A percentile compares a stretch with the other conserved stretches of the same genome.
phyloP scores from a whole-genome alignment of 2,329 filamentous ascomycete species.

The Sporothrix globosa region DNA sequence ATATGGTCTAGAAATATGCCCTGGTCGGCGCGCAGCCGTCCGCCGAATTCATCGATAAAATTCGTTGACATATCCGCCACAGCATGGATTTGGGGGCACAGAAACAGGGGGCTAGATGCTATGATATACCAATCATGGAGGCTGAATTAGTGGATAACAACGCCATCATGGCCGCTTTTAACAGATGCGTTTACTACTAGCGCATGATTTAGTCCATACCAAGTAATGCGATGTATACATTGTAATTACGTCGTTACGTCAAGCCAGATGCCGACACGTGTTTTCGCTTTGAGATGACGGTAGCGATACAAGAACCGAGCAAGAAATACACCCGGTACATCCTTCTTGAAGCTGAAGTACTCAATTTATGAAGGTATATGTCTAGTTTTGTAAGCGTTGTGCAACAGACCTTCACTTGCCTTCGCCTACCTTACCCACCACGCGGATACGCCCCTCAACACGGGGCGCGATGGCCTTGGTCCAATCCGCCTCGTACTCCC shows the following conservation, averaged over 20 bases:
- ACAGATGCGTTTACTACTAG: not conserved
- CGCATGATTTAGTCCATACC: too few relatives aligned
- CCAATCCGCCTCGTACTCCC: conserved; percentile 70
- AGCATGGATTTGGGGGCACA: not conserved
- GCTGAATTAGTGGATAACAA: not conserved
- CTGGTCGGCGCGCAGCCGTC: not conserved
- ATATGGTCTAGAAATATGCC: not conserved
- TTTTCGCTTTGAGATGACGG: too few relatives aligned
- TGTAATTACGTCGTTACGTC: too few relatives aligned
- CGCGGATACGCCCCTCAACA: conserved; percentile 73
- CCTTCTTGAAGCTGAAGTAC: too few relatives aligned
- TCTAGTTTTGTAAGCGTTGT: not conserved
- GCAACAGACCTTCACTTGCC: not conserved
- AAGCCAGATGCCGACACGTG: too few relatives aligned
- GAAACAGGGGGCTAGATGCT: not conserved
- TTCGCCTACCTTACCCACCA: conserved; percentile 41
- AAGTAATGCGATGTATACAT: too few relatives aligned
- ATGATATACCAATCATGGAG: not conserved
- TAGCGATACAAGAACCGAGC: too few relatives aligned
- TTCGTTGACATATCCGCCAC: not conserved
- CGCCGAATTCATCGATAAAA: conserved; percentile 30
- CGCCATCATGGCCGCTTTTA: not conserved
- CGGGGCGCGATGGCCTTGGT: conserved; percentile 77
- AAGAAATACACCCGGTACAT: too few relatives aligned
- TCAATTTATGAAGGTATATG: not conserved